Percentiles rank a stretch among this genome's conserved stretches.
Evolutionary conservation across 148 eudicot genomes (phyloP).

Genomic region (Rhododendron vialii): DNA sequence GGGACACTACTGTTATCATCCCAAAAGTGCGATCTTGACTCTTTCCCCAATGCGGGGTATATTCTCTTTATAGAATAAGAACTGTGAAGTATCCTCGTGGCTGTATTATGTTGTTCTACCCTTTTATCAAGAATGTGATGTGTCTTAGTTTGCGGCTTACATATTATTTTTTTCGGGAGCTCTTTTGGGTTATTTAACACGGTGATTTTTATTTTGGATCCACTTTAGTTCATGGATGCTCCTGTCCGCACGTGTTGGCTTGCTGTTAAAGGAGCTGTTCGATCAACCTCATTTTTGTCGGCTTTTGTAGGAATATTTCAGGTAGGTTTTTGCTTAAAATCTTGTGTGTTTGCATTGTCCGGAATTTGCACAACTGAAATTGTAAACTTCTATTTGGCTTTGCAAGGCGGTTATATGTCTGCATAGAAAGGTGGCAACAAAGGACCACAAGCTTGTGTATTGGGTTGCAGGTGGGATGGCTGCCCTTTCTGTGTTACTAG

Average conservation of each 20-base stretch:
- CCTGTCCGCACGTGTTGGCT: conserved; percentile 82
- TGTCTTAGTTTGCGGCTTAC: background rate
- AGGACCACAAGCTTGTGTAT: conserved; percentile 94
- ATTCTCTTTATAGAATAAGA: background rate
- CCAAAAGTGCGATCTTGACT: background rate
- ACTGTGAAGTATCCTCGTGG: background rate
- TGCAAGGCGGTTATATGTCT: conserved; percentile 78
- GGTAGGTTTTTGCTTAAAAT: conserved; percentile 37
- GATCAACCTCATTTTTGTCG: conserved; percentile 86
- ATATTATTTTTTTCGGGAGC: background rate
- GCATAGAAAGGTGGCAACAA: conserved; percentile 88
- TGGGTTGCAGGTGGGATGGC: conserved; percentile 90
- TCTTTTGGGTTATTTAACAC: background rate
- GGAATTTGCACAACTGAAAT: background rate
- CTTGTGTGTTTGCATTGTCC: background rate
- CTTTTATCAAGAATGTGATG: background rate
- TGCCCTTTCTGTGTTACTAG: conserved; percentile 84
- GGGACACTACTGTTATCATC: background rate
- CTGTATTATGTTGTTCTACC: background rate
- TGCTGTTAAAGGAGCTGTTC: conserved; percentile 86
- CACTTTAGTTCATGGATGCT: conserved; percentile 68
- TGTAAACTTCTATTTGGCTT: conserved; percentile 19
- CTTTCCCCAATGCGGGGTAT: background rate
- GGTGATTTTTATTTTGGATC: background rate
- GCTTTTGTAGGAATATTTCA: conserved; percentile 96